Evolutionary conservation across 108 stramenopile genomes (phyloP).

Genomic region (Licmophora abbreviata): DNA sequence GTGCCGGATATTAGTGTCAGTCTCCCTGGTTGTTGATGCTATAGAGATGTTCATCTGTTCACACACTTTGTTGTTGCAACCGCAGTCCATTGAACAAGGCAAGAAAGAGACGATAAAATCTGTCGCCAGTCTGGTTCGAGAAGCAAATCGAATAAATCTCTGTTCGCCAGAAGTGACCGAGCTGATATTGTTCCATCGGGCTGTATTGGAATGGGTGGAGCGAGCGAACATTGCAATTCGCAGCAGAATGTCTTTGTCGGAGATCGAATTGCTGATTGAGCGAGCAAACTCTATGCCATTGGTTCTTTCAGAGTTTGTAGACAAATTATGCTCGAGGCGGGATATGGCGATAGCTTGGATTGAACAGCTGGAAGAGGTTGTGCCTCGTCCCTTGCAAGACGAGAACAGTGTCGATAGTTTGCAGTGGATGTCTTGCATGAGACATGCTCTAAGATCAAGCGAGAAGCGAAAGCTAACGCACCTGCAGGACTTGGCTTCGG

Average conservation of each 20-base stretch:
- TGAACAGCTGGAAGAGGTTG: slow-evolving; percentile 31
- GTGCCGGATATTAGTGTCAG: too few species aligned
- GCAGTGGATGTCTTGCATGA: slow-evolving; percentile 40
- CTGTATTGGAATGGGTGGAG: slow-evolving; percentile 61
- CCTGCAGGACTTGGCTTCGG: slow-evolving; percentile 47
- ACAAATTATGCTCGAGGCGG: slow-evolving; percentile 51
- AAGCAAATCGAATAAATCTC: slow-evolving; percentile 51
- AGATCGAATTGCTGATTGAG: slow-evolving; percentile 49
- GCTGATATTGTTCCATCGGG: slow-evolving; percentile 37
- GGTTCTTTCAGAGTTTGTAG: slow-evolving; percentile 58
- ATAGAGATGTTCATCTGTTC: too few species aligned
- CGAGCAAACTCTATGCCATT: slow-evolving; percentile 47
- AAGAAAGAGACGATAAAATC: slow-evolving; percentile 44
- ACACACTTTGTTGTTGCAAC: too few species aligned
- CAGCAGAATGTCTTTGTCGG: slow-evolving; percentile 55
- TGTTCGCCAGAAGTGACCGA: slow-evolving; percentile 35
- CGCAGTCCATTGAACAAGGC: too few species aligned
- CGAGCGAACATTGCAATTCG: slow-evolving; percentile 71
- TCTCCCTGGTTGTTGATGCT: too few species aligned
- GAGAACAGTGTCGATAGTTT: slow-evolving; percentile 13
- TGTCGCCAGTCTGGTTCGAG: slow-evolving; percentile 47
- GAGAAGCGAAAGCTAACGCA: slow-evolving; percentile 19
- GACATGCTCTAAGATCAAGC: slow-evolving; percentile 19
- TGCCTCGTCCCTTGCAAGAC: slow-evolving; percentile 12
- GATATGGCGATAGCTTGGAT: slow-evolving; percentile 56